phyloP scores from a whole-genome alignment of 1,139 yeast species.

The Taphrina flavorubra region DNA sequence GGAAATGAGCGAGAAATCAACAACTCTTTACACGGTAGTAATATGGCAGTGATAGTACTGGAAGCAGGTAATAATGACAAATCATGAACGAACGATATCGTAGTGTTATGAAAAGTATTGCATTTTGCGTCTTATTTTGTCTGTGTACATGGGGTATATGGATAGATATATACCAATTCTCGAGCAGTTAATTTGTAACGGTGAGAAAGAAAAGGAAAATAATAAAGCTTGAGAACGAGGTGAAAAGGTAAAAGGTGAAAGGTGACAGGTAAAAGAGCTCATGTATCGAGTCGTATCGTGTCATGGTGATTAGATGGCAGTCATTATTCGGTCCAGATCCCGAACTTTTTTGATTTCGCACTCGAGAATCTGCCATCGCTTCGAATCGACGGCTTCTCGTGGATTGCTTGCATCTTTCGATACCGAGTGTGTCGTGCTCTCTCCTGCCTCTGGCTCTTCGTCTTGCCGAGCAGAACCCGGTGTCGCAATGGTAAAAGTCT shows the following conservation, averaged over 20 bases:
- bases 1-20: too few species aligned
- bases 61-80: conserved; percentile 1
- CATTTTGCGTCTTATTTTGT: too few species aligned
- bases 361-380: conserved; percentile 3
- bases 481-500: conserved; percentile 17
- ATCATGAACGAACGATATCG: not conserved
- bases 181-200: not conserved
- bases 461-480: not conserved
- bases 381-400: not conserved
- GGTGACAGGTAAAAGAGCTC: not conserved
- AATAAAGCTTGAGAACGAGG: not conserved
- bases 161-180: too few species aligned
- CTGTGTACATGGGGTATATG: not conserved
- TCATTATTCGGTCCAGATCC: conserved; percentile 4
- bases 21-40: not conserved
- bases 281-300: too few species aligned
- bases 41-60: not conserved
- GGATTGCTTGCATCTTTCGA: not conserved
- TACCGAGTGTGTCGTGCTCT: not conserved
- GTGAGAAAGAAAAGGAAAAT: not conserved
- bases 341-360: conserved; percentile 11
- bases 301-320: not conserved
- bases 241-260: not conserved
- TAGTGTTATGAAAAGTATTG: not conserved
- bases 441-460: not conserved